Evolutionary conservation across 2,329 filamentous ascomycete genomes (phyloP).

Genomic region (Neofusicoccum sp.): DNA sequence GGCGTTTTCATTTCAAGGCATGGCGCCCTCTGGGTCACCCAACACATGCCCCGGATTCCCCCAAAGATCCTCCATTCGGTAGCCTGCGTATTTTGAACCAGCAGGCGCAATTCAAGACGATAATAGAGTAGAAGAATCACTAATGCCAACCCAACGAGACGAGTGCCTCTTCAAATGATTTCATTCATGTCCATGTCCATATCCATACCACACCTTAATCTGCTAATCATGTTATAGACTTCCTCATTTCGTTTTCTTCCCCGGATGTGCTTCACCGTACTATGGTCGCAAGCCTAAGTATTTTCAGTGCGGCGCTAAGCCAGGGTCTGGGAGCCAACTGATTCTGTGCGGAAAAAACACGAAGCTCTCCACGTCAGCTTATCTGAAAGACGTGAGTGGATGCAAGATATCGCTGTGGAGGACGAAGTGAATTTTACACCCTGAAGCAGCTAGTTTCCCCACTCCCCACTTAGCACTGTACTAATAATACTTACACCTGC

Average conservation of each 20-base stretch:
- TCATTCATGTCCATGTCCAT: conserved; percentile 10
- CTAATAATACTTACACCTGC: no score
- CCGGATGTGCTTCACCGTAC: not conserved
- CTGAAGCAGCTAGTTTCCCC: no score
- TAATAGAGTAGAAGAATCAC: conserved; percentile 6
- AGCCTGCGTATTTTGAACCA: not conserved
- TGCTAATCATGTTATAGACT: not conserved
- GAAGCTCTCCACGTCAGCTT: no score
- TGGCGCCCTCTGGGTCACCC: not conserved
- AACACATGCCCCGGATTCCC: no score
- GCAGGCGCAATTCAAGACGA: not conserved
- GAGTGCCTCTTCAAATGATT: conserved; percentile 3
- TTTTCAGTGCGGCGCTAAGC: no score
- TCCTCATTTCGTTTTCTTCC: not conserved
- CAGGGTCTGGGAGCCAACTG: no score
- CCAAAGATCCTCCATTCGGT: not conserved
- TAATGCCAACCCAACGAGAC: not conserved
- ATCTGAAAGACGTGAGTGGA: no score
- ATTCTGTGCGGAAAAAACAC: no score
- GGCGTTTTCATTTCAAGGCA: not conserved
- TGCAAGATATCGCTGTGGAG: no score
- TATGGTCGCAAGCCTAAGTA: no score
- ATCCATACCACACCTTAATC: not conserved
- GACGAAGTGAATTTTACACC: no score
- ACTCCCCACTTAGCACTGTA: no score